Percentiles rank a stretch among this genome's conserved stretches.
Conservation (phyloP, 495 filamentous ascomycete genomes). For the Chaetomidium leptoderma region DNA sequence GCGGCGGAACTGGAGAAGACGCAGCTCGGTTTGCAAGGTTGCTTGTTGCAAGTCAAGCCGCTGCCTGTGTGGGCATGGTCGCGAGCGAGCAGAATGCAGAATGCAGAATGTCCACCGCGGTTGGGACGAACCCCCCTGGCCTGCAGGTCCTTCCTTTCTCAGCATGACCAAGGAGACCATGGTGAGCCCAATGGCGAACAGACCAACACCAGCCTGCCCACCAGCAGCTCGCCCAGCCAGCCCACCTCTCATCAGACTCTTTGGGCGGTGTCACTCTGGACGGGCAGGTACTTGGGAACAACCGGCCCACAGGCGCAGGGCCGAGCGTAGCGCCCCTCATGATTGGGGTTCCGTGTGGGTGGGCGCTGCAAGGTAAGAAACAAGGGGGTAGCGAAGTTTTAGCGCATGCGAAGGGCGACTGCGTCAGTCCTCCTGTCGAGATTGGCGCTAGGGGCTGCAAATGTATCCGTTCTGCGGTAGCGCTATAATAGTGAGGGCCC, state of each 20-base stretch:
- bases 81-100: too few species aligned
- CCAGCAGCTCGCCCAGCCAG: too few species aligned
- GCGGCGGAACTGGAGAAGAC: slow-evolving; percentile 1
- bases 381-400: neutral
- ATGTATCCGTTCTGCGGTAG: too few species aligned
- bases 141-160: slow-evolving; percentile 11
- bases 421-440: neutral
- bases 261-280: too few species aligned
- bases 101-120: neutral
- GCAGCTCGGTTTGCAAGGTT: slow-evolving; percentile 9
- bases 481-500: too few species aligned
- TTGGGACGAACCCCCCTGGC: slow-evolving; percentile 1
- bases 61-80: slow-evolving; percentile 3
- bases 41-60: slow-evolving; percentile 2
- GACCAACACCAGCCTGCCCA: neutral
- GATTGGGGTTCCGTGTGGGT: neutral
- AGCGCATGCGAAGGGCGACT: neutral
- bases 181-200: neutral
- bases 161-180: slow-evolving; percentile 1
- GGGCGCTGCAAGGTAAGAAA: neutral
- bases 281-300: neutral
- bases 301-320: neutral
- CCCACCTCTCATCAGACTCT: too few species aligned
- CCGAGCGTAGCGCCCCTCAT: neutral
- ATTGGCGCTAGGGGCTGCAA: neutral